Percentiles rank a stretch among this genome's conserved stretches.
Evolutionary conservation across 2,329 filamentous ascomycete species (phyloP).

Genomic region (Fusarium verrucosum): DNA sequence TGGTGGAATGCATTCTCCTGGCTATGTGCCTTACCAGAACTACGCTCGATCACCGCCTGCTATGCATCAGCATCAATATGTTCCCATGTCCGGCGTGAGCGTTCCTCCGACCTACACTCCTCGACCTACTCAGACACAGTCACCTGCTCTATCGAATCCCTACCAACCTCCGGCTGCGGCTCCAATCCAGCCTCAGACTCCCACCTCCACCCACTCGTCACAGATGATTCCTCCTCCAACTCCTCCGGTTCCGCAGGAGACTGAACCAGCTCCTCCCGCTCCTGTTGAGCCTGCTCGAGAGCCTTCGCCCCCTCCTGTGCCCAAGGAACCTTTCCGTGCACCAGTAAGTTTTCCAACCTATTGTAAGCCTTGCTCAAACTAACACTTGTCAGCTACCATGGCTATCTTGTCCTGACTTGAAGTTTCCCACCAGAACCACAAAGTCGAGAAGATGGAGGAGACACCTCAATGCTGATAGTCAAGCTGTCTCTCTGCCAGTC

Average conservation of each 20-base stretch:
- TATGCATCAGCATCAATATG: constrained; percentile 66
- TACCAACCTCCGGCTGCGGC: constrained; percentile 63
- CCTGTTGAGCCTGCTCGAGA: constrained; percentile 38
- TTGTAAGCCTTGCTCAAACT: neutral
- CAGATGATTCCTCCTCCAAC: constrained; percentile 56
- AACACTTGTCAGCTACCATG: constrained; percentile 62
- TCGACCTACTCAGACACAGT: constrained; percentile 55
- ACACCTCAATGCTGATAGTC: constrained; percentile 49
- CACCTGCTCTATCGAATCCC: constrained; percentile 65
- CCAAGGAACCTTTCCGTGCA: constrained; percentile 54
- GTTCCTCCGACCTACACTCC: constrained; percentile 59
- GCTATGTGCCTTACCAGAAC: constrained; percentile 54
- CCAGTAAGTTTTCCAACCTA: constrained; percentile 54
- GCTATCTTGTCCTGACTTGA: constrained; percentile 60
- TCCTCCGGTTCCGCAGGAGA: constrained; percentile 57
- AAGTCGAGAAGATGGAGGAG: constrained; percentile 57
- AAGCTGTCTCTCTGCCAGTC: constrained; percentile 55
- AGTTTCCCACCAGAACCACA: constrained; percentile 57
- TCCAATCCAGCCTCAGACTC: constrained; percentile 59
- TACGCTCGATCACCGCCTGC: constrained; percentile 61
- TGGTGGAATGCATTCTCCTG: constrained; percentile 53
- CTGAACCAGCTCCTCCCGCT: constrained; percentile 44
- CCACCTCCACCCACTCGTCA: constrained; percentile 63
- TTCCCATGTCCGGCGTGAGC: constrained; percentile 60
- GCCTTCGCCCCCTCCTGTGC: constrained; percentile 40